Evolutionary conservation across 2,329 filamentous ascomycete genomes (phyloP).

Genomic region (Periglandula ipomoeae): DNA sequence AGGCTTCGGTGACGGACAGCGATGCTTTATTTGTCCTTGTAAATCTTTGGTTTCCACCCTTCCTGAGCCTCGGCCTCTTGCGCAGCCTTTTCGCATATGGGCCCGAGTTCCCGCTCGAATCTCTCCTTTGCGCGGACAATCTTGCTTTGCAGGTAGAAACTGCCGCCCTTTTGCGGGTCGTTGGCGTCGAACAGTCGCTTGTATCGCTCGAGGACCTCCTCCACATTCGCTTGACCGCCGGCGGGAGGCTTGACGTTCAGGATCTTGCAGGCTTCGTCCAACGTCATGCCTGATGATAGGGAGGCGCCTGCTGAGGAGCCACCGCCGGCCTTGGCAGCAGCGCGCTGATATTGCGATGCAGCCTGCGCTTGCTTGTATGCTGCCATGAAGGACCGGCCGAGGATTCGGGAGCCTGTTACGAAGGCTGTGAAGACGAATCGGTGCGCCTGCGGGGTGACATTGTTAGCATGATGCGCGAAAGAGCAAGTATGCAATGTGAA

Average conservation of each 20-base stretch:
- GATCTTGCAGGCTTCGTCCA: conserved; percentile 96
- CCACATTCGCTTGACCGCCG: conserved; percentile 65
- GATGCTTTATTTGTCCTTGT: conserved; percentile 61
- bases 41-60: conserved; percentile 92
- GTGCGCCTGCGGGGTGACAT: conserved; percentile 60
- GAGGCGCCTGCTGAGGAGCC: conserved; percentile 44
- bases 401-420: conserved; percentile 79
- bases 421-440: conserved; percentile 83
- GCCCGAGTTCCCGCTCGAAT: conserved; percentile 77
- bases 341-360: conserved; percentile 70
- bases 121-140: conserved; percentile 83
- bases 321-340: conserved; percentile 54
- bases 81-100: conserved; percentile 59
- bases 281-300: conserved; percentile 65
- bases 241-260: conserved; percentile 83
- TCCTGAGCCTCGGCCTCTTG: conserved; percentile 71
- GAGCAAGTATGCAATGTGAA: not conserved
- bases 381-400: conserved; percentile 86
- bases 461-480: conserved; percentile 11
- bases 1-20: not conserved
- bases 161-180: conserved; percentile 90
- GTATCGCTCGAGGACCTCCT: conserved; percentile 76
- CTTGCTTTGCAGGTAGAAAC: conserved; percentile 98
- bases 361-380: conserved; percentile 94
- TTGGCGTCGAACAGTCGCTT: conserved; percentile 93